Conservation (phyloP, 1,139 yeast species). For the Magnusiomyces sp. region DNA sequence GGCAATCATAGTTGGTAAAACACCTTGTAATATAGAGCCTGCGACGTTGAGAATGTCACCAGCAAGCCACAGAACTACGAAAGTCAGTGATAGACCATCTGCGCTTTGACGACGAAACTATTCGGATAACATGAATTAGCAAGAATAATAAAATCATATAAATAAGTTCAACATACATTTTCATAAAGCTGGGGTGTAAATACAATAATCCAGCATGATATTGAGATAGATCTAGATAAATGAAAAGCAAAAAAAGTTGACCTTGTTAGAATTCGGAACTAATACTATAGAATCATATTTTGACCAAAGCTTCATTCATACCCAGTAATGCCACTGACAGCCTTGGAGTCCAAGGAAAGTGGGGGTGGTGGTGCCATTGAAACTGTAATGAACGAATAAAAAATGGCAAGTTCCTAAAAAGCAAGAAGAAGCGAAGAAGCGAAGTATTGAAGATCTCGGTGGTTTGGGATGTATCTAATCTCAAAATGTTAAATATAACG, state of each 20-base stretch:
- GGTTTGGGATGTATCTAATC: too few species aligned
- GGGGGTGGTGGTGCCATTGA: constrained; percentile 34
- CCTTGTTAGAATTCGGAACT: not conserved
- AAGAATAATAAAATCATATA: not conserved
- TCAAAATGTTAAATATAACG: too few species aligned
- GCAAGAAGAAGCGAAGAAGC: too few species aligned
- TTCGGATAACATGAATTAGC: not conserved
- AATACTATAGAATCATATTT: not conserved
- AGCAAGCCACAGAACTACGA: constrained; percentile 77
- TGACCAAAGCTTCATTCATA: constrained; percentile 16
- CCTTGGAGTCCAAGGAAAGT: constrained; percentile 60
- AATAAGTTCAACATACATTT: constrained; percentile 35
- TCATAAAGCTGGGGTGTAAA: constrained; percentile 96
- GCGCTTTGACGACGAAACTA: constrained; percentile 66
- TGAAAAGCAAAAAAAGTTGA: not conserved
- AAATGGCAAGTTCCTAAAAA: too few species aligned
- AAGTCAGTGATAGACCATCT: constrained; percentile 76
- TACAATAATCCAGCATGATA: constrained; percentile 96
- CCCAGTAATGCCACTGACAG: constrained; percentile 81
- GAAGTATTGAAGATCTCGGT: not conserved
- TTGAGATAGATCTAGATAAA: constrained; percentile 56
- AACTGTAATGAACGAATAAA: too few species aligned
- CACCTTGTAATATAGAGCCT: constrained; percentile 82
- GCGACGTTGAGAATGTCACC: constrained; percentile 89
- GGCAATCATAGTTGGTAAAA: constrained; percentile 78